Evolutionary conservation across 2,329 filamentous ascomycete species (phyloP).

Genomic region (Penicillium sp.): DNA sequence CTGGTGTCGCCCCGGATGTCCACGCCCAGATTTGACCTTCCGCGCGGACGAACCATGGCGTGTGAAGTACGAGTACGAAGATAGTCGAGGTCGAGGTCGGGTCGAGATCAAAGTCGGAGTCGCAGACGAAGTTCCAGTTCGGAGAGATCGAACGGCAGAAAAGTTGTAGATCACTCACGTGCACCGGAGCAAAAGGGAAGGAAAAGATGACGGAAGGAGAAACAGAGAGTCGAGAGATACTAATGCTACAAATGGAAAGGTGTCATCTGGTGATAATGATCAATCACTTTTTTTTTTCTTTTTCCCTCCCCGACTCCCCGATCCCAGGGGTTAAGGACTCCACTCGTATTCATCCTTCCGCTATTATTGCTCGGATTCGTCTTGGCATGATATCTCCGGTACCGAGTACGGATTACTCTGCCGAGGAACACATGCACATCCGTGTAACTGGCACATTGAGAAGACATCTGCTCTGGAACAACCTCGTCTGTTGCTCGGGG

Average conservation of each 20-base stretch:
- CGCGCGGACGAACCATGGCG: conserved; percentile 39
- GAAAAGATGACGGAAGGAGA: not conserved
- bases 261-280: not conserved
- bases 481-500: not conserved
- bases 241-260: not conserved
- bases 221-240: not conserved
- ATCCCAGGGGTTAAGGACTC: not conserved
- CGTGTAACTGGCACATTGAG: too few species aligned
- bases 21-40: conserved; percentile 43
- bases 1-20: conserved; percentile 46
- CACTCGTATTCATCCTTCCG: not conserved
- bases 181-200: not conserved
- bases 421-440: not conserved
- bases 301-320: too few species aligned
- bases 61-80: not conserved
- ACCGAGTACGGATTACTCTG: too few species aligned
- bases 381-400: not conserved
- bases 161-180: not conserved
- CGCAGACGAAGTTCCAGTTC: not conserved
- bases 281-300: not conserved
- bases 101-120: not conserved
- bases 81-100: not conserved
- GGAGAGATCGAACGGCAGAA: not conserved
- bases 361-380: too few species aligned
- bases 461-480: not conserved